Conservation (phyloP, 75 land plant species). For the Pinus albicaulis region DNA sequence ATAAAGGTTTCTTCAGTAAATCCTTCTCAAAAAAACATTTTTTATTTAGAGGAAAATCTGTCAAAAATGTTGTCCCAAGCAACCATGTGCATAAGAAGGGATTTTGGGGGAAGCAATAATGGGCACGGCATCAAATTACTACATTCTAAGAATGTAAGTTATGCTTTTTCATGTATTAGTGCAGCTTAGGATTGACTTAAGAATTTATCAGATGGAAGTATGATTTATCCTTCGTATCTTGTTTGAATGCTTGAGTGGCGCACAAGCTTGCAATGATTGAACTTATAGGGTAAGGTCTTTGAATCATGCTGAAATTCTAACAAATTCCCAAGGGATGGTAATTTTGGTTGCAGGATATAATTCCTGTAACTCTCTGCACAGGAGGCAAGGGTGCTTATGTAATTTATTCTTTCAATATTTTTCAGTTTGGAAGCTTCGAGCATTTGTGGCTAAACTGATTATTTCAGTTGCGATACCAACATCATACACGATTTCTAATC, state of each 20-base stretch:
- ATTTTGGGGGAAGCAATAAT: conserved; percentile 49
- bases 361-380: neutral
- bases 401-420: neutral
- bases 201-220: neutral
- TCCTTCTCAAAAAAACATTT: conserved; percentile 69
- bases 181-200: neutral
- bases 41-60: conserved; percentile 48
- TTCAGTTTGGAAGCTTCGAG: neutral
- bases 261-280: too few relatives aligned
- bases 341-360: conserved; percentile 2
- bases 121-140: conserved; percentile 4
- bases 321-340: neutral
- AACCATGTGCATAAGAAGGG: conserved; percentile 30
- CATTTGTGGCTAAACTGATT: neutral
- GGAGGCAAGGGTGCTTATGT: neutral
- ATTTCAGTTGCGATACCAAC: neutral
- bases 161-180: neutral
- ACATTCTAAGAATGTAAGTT: conserved; percentile 6
- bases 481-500: too few relatives aligned
- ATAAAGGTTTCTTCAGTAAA: conserved; percentile 37
- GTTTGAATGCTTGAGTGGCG: too few relatives aligned
- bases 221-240: neutral
- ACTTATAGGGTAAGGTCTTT: neutral
- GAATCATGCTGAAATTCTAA: neutral
- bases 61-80: conserved; percentile 18